These are phyloP conservation scores for Juncus inflexus DNA, from an alignment of 176 grass and related monocot species.

Conservation along the genomic window DNA sequence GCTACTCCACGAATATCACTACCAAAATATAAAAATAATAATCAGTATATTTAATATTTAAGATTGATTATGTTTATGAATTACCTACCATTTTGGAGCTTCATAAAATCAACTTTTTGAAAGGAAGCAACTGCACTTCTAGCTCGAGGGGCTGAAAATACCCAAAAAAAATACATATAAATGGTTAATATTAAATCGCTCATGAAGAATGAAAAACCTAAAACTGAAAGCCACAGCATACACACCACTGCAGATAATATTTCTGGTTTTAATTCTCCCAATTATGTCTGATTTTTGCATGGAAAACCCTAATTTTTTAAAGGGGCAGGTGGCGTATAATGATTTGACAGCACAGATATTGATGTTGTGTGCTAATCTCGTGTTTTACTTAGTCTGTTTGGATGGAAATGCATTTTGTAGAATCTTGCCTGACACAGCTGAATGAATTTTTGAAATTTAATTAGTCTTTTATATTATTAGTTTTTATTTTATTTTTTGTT, in stretches of 20 bases:
- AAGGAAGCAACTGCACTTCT: constrained; percentile 43
- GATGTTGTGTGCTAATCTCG: constrained; percentile 46
- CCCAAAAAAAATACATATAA: constrained; percentile 19
- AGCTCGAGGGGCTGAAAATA: constrained; percentile 58
- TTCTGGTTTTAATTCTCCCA: constrained; percentile 31
- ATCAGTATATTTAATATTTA: too few relatives aligned
- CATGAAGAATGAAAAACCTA: constrained; percentile 19
- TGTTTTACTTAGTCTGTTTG: constrained; percentile 61
- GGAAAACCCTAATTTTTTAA: constrained; percentile 9
- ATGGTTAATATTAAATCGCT: too few relatives aligned
- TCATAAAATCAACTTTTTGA: constrained; percentile 84
- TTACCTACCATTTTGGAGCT: constrained; percentile 99
- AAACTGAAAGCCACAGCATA: constrained; percentile 42
- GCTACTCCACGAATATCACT: constrained; percentile 99
- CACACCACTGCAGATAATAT: constrained; percentile 76
- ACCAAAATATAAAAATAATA: too few relatives aligned
- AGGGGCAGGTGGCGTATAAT: constrained; percentile 26
- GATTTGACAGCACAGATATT: constrained; percentile 50
- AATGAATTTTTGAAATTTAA: constrained; percentile 57
- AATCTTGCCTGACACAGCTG: constrained; percentile 85
- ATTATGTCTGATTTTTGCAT: constrained; percentile 35
- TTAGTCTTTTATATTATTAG: constrained; percentile 5
- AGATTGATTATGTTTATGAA: too few relatives aligned
- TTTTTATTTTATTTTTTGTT: neutral
- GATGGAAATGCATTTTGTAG: constrained; percentile 70